phyloP scores from a whole-genome alignment of 2,329 filamentous ascomycete species.

The Teratosphaeria pseudoeucalypti region DNA sequence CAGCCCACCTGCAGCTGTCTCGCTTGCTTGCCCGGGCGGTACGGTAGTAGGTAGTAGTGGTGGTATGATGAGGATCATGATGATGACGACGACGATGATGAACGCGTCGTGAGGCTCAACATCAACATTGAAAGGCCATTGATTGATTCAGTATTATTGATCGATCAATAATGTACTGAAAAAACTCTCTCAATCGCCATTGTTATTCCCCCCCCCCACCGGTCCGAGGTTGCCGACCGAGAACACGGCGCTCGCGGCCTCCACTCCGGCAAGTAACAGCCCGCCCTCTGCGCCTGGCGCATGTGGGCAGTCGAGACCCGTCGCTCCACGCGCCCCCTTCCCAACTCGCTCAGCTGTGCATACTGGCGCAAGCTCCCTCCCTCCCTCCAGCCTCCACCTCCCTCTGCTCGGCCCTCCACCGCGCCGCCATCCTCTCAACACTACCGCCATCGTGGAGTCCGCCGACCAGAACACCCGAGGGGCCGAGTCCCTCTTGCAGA shows the following conservation, averaged over 20 bases:
- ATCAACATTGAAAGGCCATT: too few relatives aligned
- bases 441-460: not conserved
- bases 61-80: too few relatives aligned
- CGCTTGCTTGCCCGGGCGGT: not conserved
- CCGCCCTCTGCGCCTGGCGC: not conserved
- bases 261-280: not conserved
- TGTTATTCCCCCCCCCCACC: not conserved
- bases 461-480: not conserved
- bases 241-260: not conserved
- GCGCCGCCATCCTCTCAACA: not conserved
- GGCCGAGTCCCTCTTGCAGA: not conserved
- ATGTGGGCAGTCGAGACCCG: not conserved
- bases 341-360: not conserved
- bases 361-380: not conserved
- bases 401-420: not conserved
- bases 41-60: too few relatives aligned
- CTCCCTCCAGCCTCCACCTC: not conserved
- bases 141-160: too few relatives aligned
- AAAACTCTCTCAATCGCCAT: not conserved
- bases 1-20: not conserved
- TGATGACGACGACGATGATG: too few relatives aligned
- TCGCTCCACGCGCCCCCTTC: not conserved
- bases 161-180: too few relatives aligned
- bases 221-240: not conserved
- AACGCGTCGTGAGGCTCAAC: too few relatives aligned